phyloP scores from a whole-genome alignment of 768 basidiomycete species.

The Tylopilus plumbeoviolaceoides region DNA sequence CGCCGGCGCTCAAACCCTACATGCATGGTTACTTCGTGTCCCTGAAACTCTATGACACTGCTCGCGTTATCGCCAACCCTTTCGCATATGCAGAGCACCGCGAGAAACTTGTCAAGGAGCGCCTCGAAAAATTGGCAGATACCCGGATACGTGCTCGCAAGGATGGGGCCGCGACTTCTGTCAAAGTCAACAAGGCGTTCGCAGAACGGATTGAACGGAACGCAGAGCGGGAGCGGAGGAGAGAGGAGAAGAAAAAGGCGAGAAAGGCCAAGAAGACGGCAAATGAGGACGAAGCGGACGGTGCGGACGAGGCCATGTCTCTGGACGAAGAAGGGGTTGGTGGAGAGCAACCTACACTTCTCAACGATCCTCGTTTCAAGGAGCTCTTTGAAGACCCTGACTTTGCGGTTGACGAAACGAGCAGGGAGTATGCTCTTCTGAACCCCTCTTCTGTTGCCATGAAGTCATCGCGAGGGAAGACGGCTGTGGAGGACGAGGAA shows the following conservation, averaged over 20 bases:
- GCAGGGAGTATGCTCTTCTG: constrained; percentile 85
- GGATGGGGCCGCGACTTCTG: constrained; percentile 32
- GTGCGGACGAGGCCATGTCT: constrained; percentile 30
- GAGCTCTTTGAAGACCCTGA: constrained; percentile 88
- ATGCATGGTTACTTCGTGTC: constrained; percentile 99
- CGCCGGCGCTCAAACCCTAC: constrained; percentile 94
- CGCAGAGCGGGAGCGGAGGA: constrained; percentile 49
- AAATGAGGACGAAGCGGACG: constrained; percentile 33
- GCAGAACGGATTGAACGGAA: constrained; percentile 75
- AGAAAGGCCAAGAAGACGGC: constrained; percentile 39
- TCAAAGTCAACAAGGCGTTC: constrained; percentile 66
- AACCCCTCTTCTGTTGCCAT: constrained; percentile 81
- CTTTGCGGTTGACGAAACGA: constrained; percentile 87
- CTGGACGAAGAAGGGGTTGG: constrained; percentile 23
- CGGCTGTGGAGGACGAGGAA: constrained; percentile 84
- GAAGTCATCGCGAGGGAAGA: constrained; percentile 50
- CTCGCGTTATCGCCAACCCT: constrained; percentile 93
- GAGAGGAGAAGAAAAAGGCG: constrained; percentile 49
- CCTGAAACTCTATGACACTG: constrained; percentile 93
- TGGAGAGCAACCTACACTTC: constrained; percentile 42
- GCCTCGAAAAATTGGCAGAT: constrained; percentile 92
- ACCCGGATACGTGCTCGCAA: constrained; percentile 84
- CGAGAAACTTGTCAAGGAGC: constrained; percentile 80
- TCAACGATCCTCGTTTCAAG: constrained; percentile 86
- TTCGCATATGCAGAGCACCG: constrained; percentile 94